These are phyloP conservation scores for Mycogone perniciosa DNA, from an alignment of 2,329 filamentous ascomycete genomes.

Conservation along the genomic window DNA sequence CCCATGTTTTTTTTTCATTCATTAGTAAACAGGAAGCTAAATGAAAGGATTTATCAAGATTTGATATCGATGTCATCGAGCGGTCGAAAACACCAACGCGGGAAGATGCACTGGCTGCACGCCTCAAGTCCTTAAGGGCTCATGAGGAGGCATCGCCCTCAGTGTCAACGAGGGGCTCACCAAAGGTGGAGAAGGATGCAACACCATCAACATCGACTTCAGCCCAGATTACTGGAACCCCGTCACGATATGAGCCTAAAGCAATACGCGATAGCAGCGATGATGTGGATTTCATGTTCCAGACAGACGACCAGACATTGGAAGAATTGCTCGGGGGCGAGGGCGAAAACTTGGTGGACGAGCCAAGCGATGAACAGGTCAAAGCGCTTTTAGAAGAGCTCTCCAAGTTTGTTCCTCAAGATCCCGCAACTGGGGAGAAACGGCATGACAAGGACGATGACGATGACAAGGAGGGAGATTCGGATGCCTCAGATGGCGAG, in stretches of 20 bases:
- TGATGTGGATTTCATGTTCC: constrained; percentile 33
- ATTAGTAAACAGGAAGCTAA: neutral
- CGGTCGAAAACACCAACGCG: constrained; percentile 36
- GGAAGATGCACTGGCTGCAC: constrained; percentile 46
- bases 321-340: constrained; percentile 43
- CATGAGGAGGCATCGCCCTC: constrained; percentile 25
- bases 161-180: neutral
- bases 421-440: constrained; percentile 5
- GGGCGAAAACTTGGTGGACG: constrained; percentile 22
- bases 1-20: neutral
- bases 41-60: constrained; percentile 13
- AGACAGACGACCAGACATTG: constrained; percentile 46
- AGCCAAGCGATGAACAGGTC: constrained; percentile 28
- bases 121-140: constrained; percentile 45
- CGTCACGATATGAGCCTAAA: neutral
- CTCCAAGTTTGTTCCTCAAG: constrained; percentile 26
- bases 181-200: neutral
- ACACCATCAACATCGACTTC: neutral
- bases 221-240: neutral
- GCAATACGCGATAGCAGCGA: constrained; percentile 22
- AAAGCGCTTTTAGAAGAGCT: constrained; percentile 33
- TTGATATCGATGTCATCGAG: constrained; percentile 35
- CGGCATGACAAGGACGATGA: constrained; percentile 5
- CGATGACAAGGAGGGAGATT: constrained; percentile 17
- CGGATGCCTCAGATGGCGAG: constrained; percentile 46